phyloP scores from a whole-genome alignment of 306 rosid genomes.

The Sesbania bispinosa region DNA sequence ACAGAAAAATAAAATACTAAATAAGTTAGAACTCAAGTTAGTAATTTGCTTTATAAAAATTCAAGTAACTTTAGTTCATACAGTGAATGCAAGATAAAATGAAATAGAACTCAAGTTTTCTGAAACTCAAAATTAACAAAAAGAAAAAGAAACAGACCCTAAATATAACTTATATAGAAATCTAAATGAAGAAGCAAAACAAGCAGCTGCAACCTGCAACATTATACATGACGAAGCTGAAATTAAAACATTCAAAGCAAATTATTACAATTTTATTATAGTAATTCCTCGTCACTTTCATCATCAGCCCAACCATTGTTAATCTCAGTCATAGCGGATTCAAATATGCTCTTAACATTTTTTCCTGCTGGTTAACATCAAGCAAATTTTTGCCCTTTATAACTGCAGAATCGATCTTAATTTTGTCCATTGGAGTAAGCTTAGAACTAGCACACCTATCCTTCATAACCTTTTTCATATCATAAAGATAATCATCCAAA shows the following conservation, averaged over 20 bases:
- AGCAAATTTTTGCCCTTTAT: constrained; percentile 28
- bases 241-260: too few species aligned
- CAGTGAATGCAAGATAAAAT: too few species aligned
- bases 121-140: too few species aligned
- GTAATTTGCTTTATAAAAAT: not conserved
- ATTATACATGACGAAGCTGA: too few species aligned
- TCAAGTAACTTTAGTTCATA: not conserved
- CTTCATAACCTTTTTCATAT: constrained; percentile 30
- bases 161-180: too few species aligned
- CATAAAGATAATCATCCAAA: constrained; percentile 36
- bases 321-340: not conserved
- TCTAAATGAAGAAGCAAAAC: too few species aligned
- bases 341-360: not conserved
- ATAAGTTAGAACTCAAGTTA: not conserved
- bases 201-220: too few species aligned
- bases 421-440: constrained; percentile 11
- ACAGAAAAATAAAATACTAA: not conserved
- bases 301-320: too few species aligned
- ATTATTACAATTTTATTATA: too few species aligned
- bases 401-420: constrained; percentile 39
- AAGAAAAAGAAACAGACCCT: too few species aligned
- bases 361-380: not conserved
- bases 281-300: too few species aligned
- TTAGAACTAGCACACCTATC: not conserved
- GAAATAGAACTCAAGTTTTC: too few species aligned